Base-by-base conservation (phyloP, 1,284 basidiomycete genomes). In the Ustilago sp. region DNA sequence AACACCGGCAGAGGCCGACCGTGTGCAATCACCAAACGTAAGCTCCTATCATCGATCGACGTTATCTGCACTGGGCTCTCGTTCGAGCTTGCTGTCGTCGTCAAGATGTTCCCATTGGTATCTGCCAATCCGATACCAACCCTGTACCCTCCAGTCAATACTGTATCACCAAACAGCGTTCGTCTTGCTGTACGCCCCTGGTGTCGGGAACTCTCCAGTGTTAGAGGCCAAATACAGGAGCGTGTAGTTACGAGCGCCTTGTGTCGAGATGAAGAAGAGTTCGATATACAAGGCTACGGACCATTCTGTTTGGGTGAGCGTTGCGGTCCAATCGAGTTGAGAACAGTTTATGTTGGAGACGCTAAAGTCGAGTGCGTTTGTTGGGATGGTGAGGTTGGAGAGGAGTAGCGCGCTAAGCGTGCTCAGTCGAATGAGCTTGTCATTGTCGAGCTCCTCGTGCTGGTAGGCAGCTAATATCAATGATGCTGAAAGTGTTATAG, bases 231-330 rank as follows among this genome's bases (percentile, higher is more conserved):
- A 61, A 50, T 64, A 73, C n/a, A 64, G 54, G 19, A 64, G 19
- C 7, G 65, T 68, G 65, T 73, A 73, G 51, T 67, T 73, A 34
- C 43, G 61, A 4, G 28, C 57, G 2, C 57, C 53, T 8, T 41
- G 36, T 2, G 56, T 55, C 4, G 61, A 57, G 23, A 60, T 32
- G 41, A 73, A 68, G 53, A 61, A 63, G 34, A 73, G 65, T 34
- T 73, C 50, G 48, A 73, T 35, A 23, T 58, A 63, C 19, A 61
- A 63, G 1, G 65, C 35, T 17, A 64, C 58, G 17, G 52, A 63
- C 70, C 70, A 73, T 45, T 73, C 70, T n/a, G 61, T 38, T 32
- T 56, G 60, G 4, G 45, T 52, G 48, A 73, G 64, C 2, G 47
- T 43, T 13, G 54, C 32, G 5, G 38, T 57, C 70, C 65, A 73